Evolutionary conservation across 768 basidiomycete species (phyloP).

Genomic region (Hygrocybe coccinea): DNA sequence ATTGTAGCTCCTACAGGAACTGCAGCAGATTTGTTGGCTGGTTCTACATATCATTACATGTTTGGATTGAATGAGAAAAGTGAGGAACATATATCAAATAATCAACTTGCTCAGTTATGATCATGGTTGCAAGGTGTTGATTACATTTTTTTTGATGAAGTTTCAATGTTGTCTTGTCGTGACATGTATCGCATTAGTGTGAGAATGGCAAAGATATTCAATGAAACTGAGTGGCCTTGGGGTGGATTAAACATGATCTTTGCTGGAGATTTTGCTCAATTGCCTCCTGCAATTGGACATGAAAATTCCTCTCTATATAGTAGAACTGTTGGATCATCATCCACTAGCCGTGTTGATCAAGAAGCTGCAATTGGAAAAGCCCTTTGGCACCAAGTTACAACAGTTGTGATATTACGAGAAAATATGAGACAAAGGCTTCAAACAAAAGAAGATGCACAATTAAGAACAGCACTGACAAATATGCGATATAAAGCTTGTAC

Average conservation of each 20-base stretch:
- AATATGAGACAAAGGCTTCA: constrained; percentile 29
- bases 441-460: constrained; percentile 11
- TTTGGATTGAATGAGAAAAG: constrained; percentile 5
- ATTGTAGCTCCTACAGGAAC: constrained; percentile 26
- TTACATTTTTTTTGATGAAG: constrained; percentile 29
- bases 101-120: constrained; percentile 7
- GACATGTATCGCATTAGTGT: constrained; percentile 30
- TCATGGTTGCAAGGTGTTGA: constrained; percentile 3
- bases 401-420: constrained; percentile 28
- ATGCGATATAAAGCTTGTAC: constrained; percentile 37
- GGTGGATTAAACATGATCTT: constrained; percentile 36
- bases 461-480: constrained; percentile 19
- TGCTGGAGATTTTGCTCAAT: constrained; percentile 37
- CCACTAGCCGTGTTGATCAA: constrained; percentile 9
- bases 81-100: not conserved
- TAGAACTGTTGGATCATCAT: constrained; percentile 1
- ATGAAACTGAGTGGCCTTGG: constrained; percentile 20
- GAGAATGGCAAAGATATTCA: constrained; percentile 19
- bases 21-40: constrained; percentile 22
- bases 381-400: constrained; percentile 29
- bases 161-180: constrained; percentile 38
- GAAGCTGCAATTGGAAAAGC: constrained; percentile 21
- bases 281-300: constrained; percentile 12
- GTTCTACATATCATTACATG: constrained; percentile 24
- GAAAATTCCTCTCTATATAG: constrained; percentile 17